phyloP scores from a whole-genome alignment of 441 rosid species.

The Eruca vesicaria region DNA sequence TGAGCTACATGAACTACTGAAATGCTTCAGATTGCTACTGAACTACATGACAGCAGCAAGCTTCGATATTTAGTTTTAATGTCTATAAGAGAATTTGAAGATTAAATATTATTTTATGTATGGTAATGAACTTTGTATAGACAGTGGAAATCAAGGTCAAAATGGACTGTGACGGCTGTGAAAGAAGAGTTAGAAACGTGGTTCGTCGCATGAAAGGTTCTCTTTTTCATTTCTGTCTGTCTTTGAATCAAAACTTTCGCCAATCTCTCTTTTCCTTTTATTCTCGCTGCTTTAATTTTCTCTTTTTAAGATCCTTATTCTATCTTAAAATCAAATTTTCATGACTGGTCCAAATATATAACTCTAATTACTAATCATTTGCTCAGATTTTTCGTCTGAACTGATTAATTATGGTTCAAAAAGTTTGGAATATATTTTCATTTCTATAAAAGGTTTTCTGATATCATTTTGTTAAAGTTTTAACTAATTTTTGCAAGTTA shows the following conservation, averaged over 20 bases:
- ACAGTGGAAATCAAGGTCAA: conserved; percentile 95
- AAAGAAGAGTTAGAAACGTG: conserved; percentile 76
- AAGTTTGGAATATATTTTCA: not conserved
- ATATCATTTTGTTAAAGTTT: not conserved
- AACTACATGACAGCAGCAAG: not conserved
- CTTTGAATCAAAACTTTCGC: conserved; percentile 32
- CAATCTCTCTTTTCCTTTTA: conserved; percentile 18
- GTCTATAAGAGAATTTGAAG: too few relatives aligned
- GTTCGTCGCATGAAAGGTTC: conserved; percentile 76
- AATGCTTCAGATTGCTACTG: too few relatives aligned
- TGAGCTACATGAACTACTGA: not conserved
- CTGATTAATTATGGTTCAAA: not conserved
- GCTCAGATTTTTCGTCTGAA: not conserved
- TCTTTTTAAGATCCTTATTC: conserved; percentile 32
- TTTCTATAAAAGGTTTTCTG: not conserved
- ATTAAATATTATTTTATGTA: too few relatives aligned
- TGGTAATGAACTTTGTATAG: too few relatives aligned
- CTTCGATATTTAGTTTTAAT: too few relatives aligned
- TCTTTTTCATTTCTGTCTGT: conserved; percentile 3
- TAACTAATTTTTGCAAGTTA: not conserved
- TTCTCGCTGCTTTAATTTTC: conserved; percentile 12
- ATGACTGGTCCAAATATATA: not conserved
- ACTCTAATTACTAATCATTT: conserved; percentile 15
- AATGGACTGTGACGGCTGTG: conserved; percentile 98
- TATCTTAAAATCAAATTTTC: not conserved